Percentiles rank a stretch among this genome's conserved stretches.
Evolutionary conservation across 129 eudicot genomes (phyloP).

Genomic region (Saposhnikovia divaricata): DNA sequence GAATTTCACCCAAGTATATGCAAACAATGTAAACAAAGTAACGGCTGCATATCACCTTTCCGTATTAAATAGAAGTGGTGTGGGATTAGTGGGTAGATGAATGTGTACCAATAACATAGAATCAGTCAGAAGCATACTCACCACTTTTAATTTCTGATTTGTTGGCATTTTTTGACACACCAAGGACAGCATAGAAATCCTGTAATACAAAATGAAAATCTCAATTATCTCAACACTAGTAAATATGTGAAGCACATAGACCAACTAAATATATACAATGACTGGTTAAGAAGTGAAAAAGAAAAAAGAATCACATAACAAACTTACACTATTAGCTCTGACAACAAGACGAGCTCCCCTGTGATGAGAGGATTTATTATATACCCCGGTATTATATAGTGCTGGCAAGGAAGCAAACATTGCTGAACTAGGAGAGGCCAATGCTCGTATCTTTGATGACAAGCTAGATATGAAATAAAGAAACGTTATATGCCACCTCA

Average conservation of each 20-base stretch:
- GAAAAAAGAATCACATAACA: background rate
- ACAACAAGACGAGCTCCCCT: conserved; percentile 58
- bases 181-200: conserved; percentile 47
- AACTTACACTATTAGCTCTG: conserved; percentile 72
- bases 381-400: conserved; percentile 32
- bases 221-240: background rate
- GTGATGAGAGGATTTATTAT: conserved; percentile 25
- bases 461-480: conserved; percentile 23
- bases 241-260: background rate
- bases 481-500: background rate
- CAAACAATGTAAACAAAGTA: background rate
- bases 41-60: background rate
- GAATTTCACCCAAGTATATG: background rate
- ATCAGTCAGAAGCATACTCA: conserved; percentile 12
- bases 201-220: conserved; percentile 10
- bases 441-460: conserved; percentile 40
- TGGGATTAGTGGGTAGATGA: background rate
- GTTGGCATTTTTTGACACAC: conserved; percentile 40
- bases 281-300: background rate
- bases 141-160: conserved; percentile 54
- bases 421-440: conserved; percentile 42
- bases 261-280: background rate
- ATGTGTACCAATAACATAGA: background rate
- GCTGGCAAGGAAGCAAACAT: conserved; percentile 34
- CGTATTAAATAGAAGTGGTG: background rate